Evolutionary conservation across 139 green algal species (phyloP), one percentile per base, ranked within the genome.

Genomic region (Desmodesmus armatus): DNA sequence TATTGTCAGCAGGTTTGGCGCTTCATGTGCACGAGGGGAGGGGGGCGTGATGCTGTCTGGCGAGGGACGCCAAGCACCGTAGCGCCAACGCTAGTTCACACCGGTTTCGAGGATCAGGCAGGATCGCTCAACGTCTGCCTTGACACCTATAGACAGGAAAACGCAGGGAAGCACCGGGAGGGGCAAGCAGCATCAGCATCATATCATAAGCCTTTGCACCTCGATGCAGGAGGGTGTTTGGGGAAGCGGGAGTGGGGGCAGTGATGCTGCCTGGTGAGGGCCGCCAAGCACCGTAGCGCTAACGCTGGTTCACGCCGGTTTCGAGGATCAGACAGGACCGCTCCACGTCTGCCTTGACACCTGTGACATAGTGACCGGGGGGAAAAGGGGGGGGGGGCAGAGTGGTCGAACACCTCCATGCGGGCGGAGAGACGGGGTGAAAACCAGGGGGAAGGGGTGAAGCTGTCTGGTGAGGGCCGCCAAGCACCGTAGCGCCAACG

Each of bases 101-200:
- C 97, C 97, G 5, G 97, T 98, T 87, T 99, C 95, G 47, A 99
- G 90, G 21, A 99, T 93, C 1, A 99, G 91, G 82, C 93, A 97
- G 0, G 90, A 92, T 29, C 94, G 88, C 47, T 98, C 92, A 0
- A 83, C 85, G 83, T 99, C 96, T 0, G 95, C 95, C 29, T 82
- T 70, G 37, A 98, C 87, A 4, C 71, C 72, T 37, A 91, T 87
- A n/a, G n/a, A n/a, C n/a, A n/a, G n/a, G n/a, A n/a, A n/a, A n/a
- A n/a, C n/a, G n/a, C n/a, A n/a, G n/a, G n/a, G n/a, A n/a, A n/a
- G n/a, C n/a, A n/a, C n/a, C n/a, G n/a, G n/a, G n/a, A n/a, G n/a
- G n/a, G n/a, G n/a, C n/a, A n/a, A n/a, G n/a, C n/a, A n/a, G n/a
- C n/a, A n/a, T n/a, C n/a, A n/a, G n/a, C n/a, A n/a, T n/a, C n/a